phyloP scores from a whole-genome alignment of 495 filamentous ascomycete species.

The Friedmanniomyces simplex region DNA sequence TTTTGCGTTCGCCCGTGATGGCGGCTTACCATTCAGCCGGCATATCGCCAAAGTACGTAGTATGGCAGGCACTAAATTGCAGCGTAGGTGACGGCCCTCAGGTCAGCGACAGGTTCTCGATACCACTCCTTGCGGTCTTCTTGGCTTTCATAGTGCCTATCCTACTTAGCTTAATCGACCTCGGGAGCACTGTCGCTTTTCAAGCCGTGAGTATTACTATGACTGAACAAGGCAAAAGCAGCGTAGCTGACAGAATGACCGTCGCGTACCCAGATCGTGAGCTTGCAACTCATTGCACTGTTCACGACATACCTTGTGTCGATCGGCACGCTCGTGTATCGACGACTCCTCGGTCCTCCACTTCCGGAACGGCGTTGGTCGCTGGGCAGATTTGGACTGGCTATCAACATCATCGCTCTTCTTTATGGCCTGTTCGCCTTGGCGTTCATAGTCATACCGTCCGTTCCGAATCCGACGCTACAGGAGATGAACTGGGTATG shows the following conservation, averaged over 20 bases:
- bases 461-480: not conserved
- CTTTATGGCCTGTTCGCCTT: not conserved
- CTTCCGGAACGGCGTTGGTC: constrained; percentile 1
- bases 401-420: not conserved
- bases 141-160: constrained; percentile 41
- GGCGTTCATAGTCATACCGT: not conserved
- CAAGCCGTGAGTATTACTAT: no score
- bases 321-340: constrained; percentile 3
- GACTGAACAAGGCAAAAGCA: no score
- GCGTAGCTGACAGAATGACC: no score
- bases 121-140: no score
- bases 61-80: no score
- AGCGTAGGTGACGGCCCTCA: no score
- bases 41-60: not conserved
- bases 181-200: constrained; percentile 47
- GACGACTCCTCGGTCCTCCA: not conserved
- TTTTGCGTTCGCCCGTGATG: constrained; percentile 15
- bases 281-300: not conserved
- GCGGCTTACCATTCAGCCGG: constrained; percentile 25
- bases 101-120: no score
- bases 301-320: not conserved
- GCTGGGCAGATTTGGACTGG: not conserved
- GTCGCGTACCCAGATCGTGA: no score
- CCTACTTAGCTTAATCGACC: constrained; percentile 49
- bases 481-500: constrained; percentile 7